Conservation (phyloP, 352 stramenopile genomes). For the Phytophthora pistaciae region DNA sequence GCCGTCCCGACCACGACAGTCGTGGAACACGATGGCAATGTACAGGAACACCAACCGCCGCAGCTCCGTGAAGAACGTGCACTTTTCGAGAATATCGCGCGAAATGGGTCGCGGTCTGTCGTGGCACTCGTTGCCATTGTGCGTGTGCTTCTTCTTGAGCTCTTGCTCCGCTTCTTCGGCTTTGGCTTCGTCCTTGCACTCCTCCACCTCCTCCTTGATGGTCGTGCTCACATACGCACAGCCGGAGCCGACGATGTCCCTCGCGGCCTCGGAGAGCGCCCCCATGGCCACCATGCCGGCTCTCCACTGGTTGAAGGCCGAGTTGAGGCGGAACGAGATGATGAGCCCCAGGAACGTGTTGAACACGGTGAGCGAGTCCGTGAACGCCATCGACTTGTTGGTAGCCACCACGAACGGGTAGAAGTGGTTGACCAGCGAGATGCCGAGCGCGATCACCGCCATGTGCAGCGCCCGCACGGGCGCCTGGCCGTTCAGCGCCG, state of each 20-base stretch:
- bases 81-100: slow-evolving; percentile 68
- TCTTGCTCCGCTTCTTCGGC: background rate
- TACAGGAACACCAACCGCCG: slow-evolving; percentile 81
- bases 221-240: slow-evolving; percentile 71
- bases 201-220: slow-evolving; percentile 31
- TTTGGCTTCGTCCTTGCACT: slow-evolving; percentile 9
- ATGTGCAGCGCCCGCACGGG: slow-evolving; percentile 70
- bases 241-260: slow-evolving; percentile 68
- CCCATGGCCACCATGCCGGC: slow-evolving; percentile 75
- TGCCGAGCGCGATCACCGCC: slow-evolving; percentile 58
- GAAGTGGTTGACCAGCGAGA: slow-evolving; percentile 55
- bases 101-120: slow-evolving; percentile 43
- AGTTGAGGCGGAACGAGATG: slow-evolving; percentile 83
- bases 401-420: slow-evolving; percentile 70
- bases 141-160: background rate
- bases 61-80: slow-evolving; percentile 77
- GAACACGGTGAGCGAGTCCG: slow-evolving; percentile 81
- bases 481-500: slow-evolving; percentile 69
- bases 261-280: slow-evolving; percentile 59
- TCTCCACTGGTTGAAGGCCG: slow-evolving; percentile 81
- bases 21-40: slow-evolving; percentile 84
- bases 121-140: background rate
- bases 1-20: slow-evolving; percentile 70
- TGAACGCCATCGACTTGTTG: slow-evolving; percentile 72
- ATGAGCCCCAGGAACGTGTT: slow-evolving; percentile 84